These are phyloP conservation scores for Vigna nakashimae DNA, from an alignment of 306 rosid genomes.

Conservation along the genomic window DNA sequence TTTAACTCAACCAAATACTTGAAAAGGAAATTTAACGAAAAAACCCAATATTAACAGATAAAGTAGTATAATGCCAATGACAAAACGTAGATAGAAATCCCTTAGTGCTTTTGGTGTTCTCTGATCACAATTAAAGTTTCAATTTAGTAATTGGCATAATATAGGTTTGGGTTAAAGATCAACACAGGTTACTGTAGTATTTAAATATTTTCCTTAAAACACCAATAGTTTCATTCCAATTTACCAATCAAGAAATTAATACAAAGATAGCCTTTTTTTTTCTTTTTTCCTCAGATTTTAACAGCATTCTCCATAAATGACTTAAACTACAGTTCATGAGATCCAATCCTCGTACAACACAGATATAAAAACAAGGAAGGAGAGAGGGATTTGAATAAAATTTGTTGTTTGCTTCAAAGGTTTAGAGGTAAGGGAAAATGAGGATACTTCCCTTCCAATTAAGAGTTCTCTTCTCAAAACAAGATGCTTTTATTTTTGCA, in stretches of 20 bases:
- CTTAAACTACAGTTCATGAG: background rate
- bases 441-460: background rate
- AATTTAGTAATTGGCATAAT: background rate
- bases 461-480: background rate
- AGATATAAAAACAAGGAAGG: background rate
- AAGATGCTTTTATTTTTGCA: background rate
- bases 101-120: background rate
- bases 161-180: background rate
- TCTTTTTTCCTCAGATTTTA: background rate
- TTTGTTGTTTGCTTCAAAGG: background rate
- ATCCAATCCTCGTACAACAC: slow-evolving; percentile 12
- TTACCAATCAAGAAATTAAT: slow-evolving; percentile 11
- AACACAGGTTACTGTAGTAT: background rate
- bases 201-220: background rate
- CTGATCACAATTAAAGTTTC: background rate
- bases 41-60: background rate
- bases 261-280: background rate
- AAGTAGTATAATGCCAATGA: background rate
- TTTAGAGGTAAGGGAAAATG: background rate
- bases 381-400: background rate
- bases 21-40: background rate
- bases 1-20: slow-evolving; percentile 19
- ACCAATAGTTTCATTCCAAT: background rate
- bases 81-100: background rate
- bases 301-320: slow-evolving; percentile 2